Conservation (phyloP, 2,329 filamentous ascomycete species). For the Helotiales sp. region DNA sequence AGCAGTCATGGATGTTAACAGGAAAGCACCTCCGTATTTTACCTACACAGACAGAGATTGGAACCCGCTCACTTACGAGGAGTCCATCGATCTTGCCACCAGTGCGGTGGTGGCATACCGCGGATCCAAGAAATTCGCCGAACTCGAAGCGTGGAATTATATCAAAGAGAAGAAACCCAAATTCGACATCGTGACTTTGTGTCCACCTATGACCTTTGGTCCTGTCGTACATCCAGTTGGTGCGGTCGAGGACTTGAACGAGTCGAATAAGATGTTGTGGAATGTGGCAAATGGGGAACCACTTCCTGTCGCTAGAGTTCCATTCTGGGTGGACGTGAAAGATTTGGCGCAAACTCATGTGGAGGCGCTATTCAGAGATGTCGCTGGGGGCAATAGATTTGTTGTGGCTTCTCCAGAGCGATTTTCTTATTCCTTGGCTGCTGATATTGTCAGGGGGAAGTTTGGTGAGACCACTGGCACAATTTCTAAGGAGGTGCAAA, state of each 20-base stretch:
- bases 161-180: conserved; percentile 54
- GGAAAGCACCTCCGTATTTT: conserved; percentile 51
- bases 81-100: conserved; percentile 51
- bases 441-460: conserved; percentile 43
- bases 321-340: conserved; percentile 62
- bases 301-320: conserved; percentile 48
- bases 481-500: conserved; percentile 38
- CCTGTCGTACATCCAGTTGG: conserved; percentile 66
- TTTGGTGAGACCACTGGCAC: conserved; percentile 41
- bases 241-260: conserved; percentile 67
- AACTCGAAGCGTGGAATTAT: conserved; percentile 68
- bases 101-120: conserved; percentile 40
- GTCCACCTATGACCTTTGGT: conserved; percentile 64
- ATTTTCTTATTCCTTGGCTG: conserved; percentile 53
- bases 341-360: conserved; percentile 67
- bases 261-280: conserved; percentile 71
- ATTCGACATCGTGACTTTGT: conserved; percentile 65
- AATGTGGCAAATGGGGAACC: conserved; percentile 64
- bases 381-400: conserved; percentile 64
- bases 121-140: conserved; percentile 63
- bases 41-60: conserved; percentile 57
- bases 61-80: conserved; percentile 56
- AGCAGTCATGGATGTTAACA: conserved; percentile 56
- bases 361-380: conserved; percentile 57
- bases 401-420: conserved; percentile 52